Conservation (phyloP, 2,329 filamentous ascomycete genomes). For the Nannizziopsis arthrosporioides region DNA sequence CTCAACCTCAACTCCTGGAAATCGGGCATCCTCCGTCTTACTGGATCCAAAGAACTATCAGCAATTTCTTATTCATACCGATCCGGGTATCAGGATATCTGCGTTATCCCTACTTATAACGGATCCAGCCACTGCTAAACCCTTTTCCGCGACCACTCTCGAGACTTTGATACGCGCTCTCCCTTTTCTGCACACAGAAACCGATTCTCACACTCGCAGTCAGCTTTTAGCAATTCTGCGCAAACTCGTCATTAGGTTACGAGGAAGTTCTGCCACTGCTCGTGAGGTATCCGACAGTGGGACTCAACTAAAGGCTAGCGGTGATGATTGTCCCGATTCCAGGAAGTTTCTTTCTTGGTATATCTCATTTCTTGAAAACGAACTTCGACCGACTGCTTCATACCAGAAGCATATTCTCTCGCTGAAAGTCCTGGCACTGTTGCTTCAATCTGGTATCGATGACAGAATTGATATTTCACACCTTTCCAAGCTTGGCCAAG, state of each 20-base stretch:
- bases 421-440: conserved; percentile 55
- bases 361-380: conserved; percentile 55
- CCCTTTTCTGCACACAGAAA: conserved; percentile 63
- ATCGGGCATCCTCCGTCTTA: conserved; percentile 19
- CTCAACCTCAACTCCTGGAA: conserved; percentile 9
- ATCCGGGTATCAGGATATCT: conserved; percentile 59
- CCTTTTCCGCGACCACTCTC: conserved; percentile 54
- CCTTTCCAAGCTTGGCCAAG: conserved; percentile 39
- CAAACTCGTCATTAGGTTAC: conserved; percentile 63
- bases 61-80: conserved; percentile 36
- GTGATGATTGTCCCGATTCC: background rate
- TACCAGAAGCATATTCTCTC: conserved; percentile 83
- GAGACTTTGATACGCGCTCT: conserved; percentile 54
- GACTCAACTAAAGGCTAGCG: background rate
- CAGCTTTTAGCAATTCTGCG: conserved; percentile 66
- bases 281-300: background rate
- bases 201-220: conserved; percentile 74
- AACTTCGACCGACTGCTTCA: conserved; percentile 68
- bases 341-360: conserved; percentile 61
- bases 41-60: conserved; percentile 28
- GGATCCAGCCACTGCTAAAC: conserved; percentile 61
- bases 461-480: conserved; percentile 28
- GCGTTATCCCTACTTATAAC: conserved; percentile 69
- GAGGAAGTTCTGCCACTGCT: conserved; percentile 41
- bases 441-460: conserved; percentile 61